These are phyloP conservation scores for Eimeria tenella DNA, from an alignment of 169 alveolate species.

Conservation along the genomic window DNA sequence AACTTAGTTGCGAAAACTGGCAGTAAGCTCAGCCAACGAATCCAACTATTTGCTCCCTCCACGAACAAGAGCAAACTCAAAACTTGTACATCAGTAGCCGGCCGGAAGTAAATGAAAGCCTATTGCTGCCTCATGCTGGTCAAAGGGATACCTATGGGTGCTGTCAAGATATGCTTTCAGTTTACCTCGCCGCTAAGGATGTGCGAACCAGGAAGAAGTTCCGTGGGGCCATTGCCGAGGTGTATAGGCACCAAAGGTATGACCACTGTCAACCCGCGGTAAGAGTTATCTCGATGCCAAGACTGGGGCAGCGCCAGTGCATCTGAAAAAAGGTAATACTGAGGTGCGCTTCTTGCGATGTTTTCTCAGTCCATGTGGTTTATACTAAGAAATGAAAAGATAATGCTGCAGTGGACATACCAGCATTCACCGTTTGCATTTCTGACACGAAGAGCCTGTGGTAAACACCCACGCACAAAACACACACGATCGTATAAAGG, in stretches of 20 bases:
- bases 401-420: not conserved
- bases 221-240: slow-evolving; percentile 77
- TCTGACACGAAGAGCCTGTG: slow-evolving; percentile 70
- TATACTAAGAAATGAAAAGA: not conserved
- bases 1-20: not conserved
- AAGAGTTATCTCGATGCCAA: slow-evolving; percentile 79
- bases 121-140: not conserved
- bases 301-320: slow-evolving; percentile 79
- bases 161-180: not conserved
- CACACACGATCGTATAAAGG: not conserved
- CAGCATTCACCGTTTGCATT: slow-evolving; percentile 75
- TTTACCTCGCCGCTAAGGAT: slow-evolving; percentile 56
- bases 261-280: slow-evolving; percentile 75
- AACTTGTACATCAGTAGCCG: no score
- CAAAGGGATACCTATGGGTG: not conserved
- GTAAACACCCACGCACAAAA: not conserved
- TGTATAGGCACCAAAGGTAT: slow-evolving; percentile 56
- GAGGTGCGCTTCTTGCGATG: not conserved
- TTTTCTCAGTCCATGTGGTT: not conserved
- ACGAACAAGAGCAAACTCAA: not conserved
- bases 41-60: slow-evolving; percentile 47
- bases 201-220: slow-evolving; percentile 79
- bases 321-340: slow-evolving; percentile 47
- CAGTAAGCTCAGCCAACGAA: slow-evolving; percentile 47
- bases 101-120: not conserved